Evolutionary conservation across 768 basidiomycete species (phyloP), one percentile per base, ranked within the genome.

Genomic region (Calvatia gigantea): DNA sequence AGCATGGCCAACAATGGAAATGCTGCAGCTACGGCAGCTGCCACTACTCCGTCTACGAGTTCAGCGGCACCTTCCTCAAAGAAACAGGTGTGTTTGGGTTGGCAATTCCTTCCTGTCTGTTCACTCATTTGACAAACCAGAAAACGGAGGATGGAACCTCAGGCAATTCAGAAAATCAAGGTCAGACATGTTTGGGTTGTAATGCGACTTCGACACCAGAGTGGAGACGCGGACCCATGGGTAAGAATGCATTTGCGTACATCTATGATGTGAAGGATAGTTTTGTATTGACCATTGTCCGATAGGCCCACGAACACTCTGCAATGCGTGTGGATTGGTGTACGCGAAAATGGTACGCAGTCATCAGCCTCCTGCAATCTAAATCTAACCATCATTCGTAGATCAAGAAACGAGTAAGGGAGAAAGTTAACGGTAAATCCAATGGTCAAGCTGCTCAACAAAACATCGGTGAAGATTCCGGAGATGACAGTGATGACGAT

Each of bases 281-380:
- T 27, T 27, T 27, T 41, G 41, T 21, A 38, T 42, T 54, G 35
- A 55, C 59, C 59, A 63, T 57, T 60, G 61, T 57, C 58, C 58
- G n/a, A 15, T 59, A 90, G 89, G 89, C 49, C 89, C 89, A 21
- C 80, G 90, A 65, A 91, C 89, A 52, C 73, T 92, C 51, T 92
- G 89, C 68, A 92, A 92, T 67, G 89, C 89, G 9, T 92, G 89
- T 69, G 89, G 89, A 51, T 81, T 92, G 60, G 89, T 92, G 57
- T 92, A 90, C 68, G 90, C 89, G 52, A 92, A 92, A 73, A 76
- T 91, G 69, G 89, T 91, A 69, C 66, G 85, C 78, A 51, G 47
- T 58, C 25, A 53, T 11, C 41, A 28, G 48, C 33, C 60, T 32
- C 58, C 49, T 37, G 52, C 39, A 27, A 35, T 42, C 29, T 51